Base-by-base conservation (phyloP, 306 rosid genomes). In the Glycyrrhiza uralensis region DNA sequence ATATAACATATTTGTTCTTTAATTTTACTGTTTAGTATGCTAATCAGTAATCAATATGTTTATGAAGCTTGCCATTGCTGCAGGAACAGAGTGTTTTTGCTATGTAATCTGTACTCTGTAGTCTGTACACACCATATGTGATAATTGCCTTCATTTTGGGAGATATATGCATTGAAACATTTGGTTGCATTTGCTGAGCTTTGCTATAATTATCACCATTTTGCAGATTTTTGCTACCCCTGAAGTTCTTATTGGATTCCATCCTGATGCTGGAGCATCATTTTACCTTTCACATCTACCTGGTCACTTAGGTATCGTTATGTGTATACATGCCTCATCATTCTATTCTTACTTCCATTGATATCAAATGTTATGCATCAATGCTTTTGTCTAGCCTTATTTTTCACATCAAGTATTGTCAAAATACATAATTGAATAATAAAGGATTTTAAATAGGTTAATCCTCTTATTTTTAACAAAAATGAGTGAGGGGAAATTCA, bases 231-330 rank as follows among this genome's bases (percentile, higher is more conserved):
- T 91, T 62, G 96, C 97, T 60, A 91, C 96, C 47, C 95, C 97
- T 80, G 98, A 94, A 86, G 88, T 96, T 79, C 77, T 80, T 33
- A 94, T 94, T 71, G 98, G 98, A 80, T 94, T 91, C 83, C 97
- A 94, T 79, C 96, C 97, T 46, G 97, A 94, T 85, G 98, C 97
- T 51, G 96, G 87, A 57, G 95, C 97, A 51, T 94, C 98, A 55
- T 94, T 89, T 81, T 88, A 87, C 81, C 98, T 94, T 81, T 84
- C 97, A 60, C 98, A 76, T 81, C 76, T 94, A 39, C 95, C 97
- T 14, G 97, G 98, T 79, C 91, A 81, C 72, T 45, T 94, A 75
- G 98, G 96, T 91, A 88, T 66, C 72, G 39, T 80, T 42, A 23
- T 18, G 33, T 26, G 36, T 9, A 17, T 66, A 52, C 10, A 20